phyloP scores from a whole-genome alignment of 164 flowering plant species.

The Saururus chinensis region DNA sequence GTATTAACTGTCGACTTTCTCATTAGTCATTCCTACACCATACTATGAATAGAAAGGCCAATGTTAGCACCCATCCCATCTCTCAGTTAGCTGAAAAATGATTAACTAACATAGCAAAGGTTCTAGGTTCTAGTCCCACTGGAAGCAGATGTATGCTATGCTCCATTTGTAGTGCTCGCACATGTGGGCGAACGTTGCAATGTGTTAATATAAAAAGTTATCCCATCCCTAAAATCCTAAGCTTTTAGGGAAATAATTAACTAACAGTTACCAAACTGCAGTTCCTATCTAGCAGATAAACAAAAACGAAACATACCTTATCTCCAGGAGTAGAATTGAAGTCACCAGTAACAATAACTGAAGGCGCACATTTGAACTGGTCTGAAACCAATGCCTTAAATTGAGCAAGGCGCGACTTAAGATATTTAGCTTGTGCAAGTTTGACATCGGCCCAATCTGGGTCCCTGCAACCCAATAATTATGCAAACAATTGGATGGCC shows the following conservation, averaged over 20 bases:
- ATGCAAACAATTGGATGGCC: neutral
- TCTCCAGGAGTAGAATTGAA: conserved; percentile 95
- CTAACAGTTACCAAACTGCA: neutral
- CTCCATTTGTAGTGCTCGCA: no score
- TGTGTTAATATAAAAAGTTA: no score
- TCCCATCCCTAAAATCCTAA: no score
- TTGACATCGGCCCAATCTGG: conserved; percentile 96
- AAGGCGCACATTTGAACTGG: conserved; percentile 47
- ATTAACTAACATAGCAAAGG: no score
- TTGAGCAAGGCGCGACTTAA: conserved; percentile 49
- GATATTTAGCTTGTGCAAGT: conserved; percentile 90
- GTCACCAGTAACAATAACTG: conserved; percentile 76
- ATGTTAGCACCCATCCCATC: no score
- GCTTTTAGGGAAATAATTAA: neutral
- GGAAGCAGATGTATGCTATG: no score
- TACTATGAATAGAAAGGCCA: no score
- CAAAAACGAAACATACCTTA: conserved; percentile 37
- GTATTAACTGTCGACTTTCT: no score
- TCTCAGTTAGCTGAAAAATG: no score
- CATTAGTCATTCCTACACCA: no score
- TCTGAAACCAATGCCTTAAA: conserved; percentile 45
- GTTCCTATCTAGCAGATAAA: neutral
- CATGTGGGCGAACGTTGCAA: no score
- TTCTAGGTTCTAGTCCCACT: no score
- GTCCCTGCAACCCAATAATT: conserved; percentile 39